A percentile compares a stretch with the other conserved stretches of the same genome.
phyloP scores from a whole-genome alignment of 176 grass and related monocot genomes.

The Ensete glaucum region DNA sequence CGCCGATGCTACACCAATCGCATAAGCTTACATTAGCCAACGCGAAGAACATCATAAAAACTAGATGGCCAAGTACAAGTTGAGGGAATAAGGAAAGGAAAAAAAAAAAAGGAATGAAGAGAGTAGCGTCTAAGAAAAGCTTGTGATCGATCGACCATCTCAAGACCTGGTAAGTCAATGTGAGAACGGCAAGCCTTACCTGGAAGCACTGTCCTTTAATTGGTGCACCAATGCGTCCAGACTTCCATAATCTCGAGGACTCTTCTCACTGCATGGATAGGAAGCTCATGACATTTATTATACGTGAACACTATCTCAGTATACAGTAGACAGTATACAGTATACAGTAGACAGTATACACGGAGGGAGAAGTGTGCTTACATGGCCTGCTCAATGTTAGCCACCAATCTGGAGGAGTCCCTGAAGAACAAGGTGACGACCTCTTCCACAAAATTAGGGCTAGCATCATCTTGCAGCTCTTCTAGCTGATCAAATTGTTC shows the following conservation, averaged over 20 bases:
- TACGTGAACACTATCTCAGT: slow-evolving; percentile 1
- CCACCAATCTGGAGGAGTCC: slow-evolving; percentile 66
- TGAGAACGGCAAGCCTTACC: slow-evolving; percentile 30
- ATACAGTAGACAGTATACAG: slow-evolving; percentile 3
- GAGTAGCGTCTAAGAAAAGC: no score
- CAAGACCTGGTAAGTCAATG: no score
- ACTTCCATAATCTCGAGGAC: slow-evolving; percentile 69
- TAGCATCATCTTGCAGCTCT: slow-evolving; percentile 90
- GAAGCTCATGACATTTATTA: slow-evolving; percentile 18
- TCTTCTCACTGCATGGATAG: slow-evolving; percentile 56
- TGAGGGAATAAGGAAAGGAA: no score
- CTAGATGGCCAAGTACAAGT: no score
- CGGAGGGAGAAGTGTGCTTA: slow-evolving; percentile 30
- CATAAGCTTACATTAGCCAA: slow-evolving; percentile 24
- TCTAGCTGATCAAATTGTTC: slow-evolving; percentile 94
- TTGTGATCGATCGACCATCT: no score
- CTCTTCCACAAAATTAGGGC: slow-evolving; percentile 94
- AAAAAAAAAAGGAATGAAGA: background rate
- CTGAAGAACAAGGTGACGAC: slow-evolving; percentile 79
- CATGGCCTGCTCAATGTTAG: slow-evolving; percentile 88
- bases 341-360: slow-evolving; percentile 5
- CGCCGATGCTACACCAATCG: slow-evolving; percentile 64
- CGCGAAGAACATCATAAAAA: slow-evolving; percentile 8
- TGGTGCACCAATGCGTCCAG: slow-evolving; percentile 86
- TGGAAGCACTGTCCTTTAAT: slow-evolving; percentile 77